phyloP scores from a whole-genome alignment of 2,329 filamentous ascomycete genomes.

The Chrysoporthe puriensis region DNA sequence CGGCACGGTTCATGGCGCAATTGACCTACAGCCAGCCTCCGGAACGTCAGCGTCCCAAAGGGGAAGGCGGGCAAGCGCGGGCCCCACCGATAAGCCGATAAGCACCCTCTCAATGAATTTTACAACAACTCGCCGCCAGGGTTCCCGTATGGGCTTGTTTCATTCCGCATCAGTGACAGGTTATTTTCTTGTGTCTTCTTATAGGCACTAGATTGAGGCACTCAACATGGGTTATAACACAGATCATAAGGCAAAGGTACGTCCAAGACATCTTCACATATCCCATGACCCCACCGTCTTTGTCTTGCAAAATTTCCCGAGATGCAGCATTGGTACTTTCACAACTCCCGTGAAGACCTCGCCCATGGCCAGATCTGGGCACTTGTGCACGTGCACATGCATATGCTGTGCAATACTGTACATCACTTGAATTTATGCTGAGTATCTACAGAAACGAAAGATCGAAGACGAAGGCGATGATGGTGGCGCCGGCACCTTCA shows the following conservation, averaged over 20 bases:
- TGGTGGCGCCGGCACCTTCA: constrained; percentile 58
- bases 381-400: not conserved
- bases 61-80: constrained; percentile 10
- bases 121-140: not conserved
- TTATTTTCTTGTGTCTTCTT: not conserved
- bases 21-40: not conserved
- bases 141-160: not conserved
- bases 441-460: constrained; percentile 55
- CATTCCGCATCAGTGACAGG: not conserved
- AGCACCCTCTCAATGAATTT: constrained; percentile 7
- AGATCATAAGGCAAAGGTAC: constrained; percentile 31
- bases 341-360: not conserved
- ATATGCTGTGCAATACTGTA: not conserved
- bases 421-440: constrained; percentile 24
- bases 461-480: constrained; percentile 41
- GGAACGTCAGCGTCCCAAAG: not conserved
- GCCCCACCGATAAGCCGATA: constrained; percentile 11
- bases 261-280: not conserved
- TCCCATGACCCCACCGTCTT: not conserved
- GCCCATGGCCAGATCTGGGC: not conserved
- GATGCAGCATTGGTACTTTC: not conserved
- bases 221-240: constrained; percentile 6
- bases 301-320: not conserved
- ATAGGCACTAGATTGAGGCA: not conserved
- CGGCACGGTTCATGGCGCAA: constrained; percentile 4